Percentiles rank a stretch among this genome's conserved stretches.
phyloP scores from a whole-genome alignment of 208 protist species.

The Leishmania gerbilli region DNA sequence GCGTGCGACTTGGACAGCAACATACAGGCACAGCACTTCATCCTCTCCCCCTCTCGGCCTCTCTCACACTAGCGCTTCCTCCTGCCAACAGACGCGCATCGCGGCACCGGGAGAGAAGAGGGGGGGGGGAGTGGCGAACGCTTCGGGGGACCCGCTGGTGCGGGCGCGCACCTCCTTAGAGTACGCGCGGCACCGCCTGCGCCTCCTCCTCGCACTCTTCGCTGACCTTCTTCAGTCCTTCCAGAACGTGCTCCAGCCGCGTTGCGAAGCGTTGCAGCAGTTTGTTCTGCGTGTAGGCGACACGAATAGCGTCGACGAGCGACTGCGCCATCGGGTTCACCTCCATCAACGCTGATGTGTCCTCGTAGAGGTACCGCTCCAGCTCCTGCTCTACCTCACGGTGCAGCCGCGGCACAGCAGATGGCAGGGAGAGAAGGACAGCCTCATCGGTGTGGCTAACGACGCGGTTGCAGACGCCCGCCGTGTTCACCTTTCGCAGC shows the following conservation, averaged over 20 bases:
- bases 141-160: not conserved
- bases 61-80: not conserved
- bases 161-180: not conserved
- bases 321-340: conserved; percentile 44
- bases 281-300: conserved; percentile 69
- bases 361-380: conserved; percentile 74
- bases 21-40: not conserved
- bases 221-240: conserved; percentile 45
- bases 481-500: conserved; percentile 24
- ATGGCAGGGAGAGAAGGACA: conserved; percentile 54
- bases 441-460: conserved; percentile 60
- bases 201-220: conserved; percentile 21
- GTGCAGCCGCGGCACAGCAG: conserved; percentile 41
- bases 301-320: conserved; percentile 37
- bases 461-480: conserved; percentile 49
- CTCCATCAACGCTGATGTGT: conserved; percentile 62
- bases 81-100: not conserved
- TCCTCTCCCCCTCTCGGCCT: not conserved
- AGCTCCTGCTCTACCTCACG: conserved; percentile 74
- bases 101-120: not conserved
- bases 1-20: not conserved
- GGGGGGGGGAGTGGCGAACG: not conserved
- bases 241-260: conserved; percentile 37
- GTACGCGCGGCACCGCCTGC: not conserved
- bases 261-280: conserved; percentile 47